Evolutionary conservation across 768 basidiomycete species (phyloP).

Genomic region (Tulasnella sp.): DNA sequence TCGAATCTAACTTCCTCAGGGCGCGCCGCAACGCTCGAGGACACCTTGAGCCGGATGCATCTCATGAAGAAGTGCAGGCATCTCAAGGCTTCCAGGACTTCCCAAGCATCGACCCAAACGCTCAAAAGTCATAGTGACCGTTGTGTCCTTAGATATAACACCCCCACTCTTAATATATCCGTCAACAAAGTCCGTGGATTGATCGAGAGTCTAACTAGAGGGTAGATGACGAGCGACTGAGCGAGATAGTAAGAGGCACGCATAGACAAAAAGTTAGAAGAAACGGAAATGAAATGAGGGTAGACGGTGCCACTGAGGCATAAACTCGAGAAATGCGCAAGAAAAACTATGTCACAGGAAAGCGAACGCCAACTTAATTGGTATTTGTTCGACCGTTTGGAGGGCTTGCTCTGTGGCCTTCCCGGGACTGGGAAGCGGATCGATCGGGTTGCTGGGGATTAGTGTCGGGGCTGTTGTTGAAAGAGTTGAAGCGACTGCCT

Average conservation of each 20-base stretch:
- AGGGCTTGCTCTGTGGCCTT: background rate
- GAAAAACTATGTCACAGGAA: background rate
- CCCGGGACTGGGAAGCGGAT: constrained; percentile 7
- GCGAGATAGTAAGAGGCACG: background rate
- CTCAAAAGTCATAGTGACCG: background rate
- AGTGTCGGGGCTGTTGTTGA: constrained; percentile 3
- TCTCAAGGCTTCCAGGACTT: constrained; percentile 26
- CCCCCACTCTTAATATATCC: constrained; percentile 4
- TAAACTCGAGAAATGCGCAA: background rate
- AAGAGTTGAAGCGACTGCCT: constrained; percentile 1
- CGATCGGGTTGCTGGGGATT: constrained; percentile 17
- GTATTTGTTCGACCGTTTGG: constrained; percentile 7
- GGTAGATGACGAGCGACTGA: background rate
- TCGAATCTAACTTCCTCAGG: constrained; percentile 45
- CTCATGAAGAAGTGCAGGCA: constrained; percentile 45
- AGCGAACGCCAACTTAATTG: background rate
- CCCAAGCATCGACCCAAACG: constrained; percentile 20
- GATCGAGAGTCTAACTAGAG: background rate
- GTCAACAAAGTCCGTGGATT: constrained; percentile 19
- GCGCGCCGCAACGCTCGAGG: constrained; percentile 82
- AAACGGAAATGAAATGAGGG: background rate
- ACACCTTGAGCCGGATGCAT: constrained; percentile 86
- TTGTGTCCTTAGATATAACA: background rate
- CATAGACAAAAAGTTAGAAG: background rate
- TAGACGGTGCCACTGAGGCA: background rate